A percentile compares a stretch with the other conserved stretches of the same genome.
phyloP scores from a whole-genome alignment of 306 rosid species.

The Malus domestica region ASM211411v1 NC_041800.1:6807501-6808000 shows the following conservation, averaged over 20 bases:
- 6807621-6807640: too few species aligned
- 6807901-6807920: conserved; percentile 57
- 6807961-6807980: conserved; percentile 13
- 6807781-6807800: too few species aligned
- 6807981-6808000: neutral
- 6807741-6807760: neutral
- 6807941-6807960: neutral
- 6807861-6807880: conserved; percentile 17
- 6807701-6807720: neutral
- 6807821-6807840: fast-evolving
- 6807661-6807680: neutral
- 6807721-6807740: neutral
- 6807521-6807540: too few species aligned
- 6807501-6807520: too few species aligned
- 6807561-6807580: too few species aligned
- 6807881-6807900: conserved; percentile 41
- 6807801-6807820: too few species aligned
- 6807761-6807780: neutral
- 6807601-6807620: too few species aligned
- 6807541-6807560: too few species aligned
- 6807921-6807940: conserved; percentile 20
- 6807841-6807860: too few species aligned
- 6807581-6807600: too few species aligned
- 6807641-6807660: too few species aligned
- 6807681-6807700: neutral